phyloP scores from a whole-genome alignment of 2,329 filamentous ascomycete genomes.

The Phaeosphaeria sp. region DNA sequence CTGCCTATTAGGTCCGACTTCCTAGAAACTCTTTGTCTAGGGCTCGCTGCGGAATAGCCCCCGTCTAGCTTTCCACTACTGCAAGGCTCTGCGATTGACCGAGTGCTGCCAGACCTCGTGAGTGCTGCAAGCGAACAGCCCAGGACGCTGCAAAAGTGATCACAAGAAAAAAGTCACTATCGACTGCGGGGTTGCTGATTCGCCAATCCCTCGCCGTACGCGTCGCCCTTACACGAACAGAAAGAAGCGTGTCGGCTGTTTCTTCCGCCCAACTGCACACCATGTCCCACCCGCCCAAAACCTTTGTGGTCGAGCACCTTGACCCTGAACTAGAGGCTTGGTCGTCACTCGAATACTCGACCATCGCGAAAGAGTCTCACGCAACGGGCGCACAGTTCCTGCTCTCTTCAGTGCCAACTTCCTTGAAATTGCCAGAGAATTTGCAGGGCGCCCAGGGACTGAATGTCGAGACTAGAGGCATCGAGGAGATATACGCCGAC shows the following conservation, averaged over 20 bases:
- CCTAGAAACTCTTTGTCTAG: constrained; percentile 13
- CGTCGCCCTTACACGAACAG: constrained; percentile 18
- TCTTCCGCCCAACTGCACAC: constrained; percentile 18
- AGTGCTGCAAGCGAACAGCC: background rate
- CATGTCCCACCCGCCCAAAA: constrained; percentile 60
- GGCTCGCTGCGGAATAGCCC: constrained; percentile 1
- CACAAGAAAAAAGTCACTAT: constrained; percentile 13
- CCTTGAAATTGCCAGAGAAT: constrained; percentile 65
- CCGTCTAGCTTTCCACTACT: constrained; percentile 31
- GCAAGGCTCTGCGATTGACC: constrained; percentile 25
- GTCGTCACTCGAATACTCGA: constrained; percentile 91
- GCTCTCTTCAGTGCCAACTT: constrained; percentile 78
- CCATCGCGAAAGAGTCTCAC: constrained; percentile 83
- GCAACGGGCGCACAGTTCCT: constrained; percentile 73
- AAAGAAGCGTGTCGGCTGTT: constrained; percentile 22
- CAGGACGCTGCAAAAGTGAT: constrained; percentile 2
- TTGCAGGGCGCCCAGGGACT: constrained; percentile 69
- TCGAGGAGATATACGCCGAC: constrained; percentile 80
- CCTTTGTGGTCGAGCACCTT: constrained; percentile 94
- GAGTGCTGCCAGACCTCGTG: constrained; percentile 10
- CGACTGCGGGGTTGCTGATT: constrained; percentile 19
- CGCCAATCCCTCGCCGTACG: constrained; percentile 25
- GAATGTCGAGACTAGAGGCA: constrained; percentile 74
- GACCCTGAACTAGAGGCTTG: constrained; percentile 92
- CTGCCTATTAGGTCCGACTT: constrained; percentile 16